Evolutionary conservation across 75 land plant species (phyloP).

Genomic region (Pinus tabuliformis): DNA sequence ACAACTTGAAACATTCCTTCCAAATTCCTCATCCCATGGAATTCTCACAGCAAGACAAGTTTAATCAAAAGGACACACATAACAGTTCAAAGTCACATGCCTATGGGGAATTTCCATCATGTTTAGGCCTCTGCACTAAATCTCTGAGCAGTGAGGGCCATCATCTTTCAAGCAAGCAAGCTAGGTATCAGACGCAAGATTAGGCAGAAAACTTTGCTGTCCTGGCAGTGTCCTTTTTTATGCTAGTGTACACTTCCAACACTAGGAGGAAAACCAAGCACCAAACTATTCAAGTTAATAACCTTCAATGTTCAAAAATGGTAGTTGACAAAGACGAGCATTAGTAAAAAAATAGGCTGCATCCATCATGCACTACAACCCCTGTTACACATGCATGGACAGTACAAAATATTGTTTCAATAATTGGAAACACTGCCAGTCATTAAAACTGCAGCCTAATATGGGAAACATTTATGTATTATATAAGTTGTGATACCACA

Average conservation of each 20-base stretch:
- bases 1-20: slow-evolving; percentile 1
- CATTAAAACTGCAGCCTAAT: background rate
- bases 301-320: background rate
- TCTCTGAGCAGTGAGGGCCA: background rate
- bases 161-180: background rate
- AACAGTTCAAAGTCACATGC: background rate
- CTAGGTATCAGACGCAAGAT: too few species aligned
- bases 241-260: background rate
- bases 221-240: too few species aligned
- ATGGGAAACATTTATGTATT: background rate
- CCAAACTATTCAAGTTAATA: background rate
- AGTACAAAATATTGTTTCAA: background rate
- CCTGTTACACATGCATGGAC: background rate
- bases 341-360: background rate
- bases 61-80: background rate
- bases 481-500: background rate
- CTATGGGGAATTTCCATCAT: background rate
- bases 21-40: background rate
- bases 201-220: too few species aligned
- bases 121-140: background rate
- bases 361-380: background rate
- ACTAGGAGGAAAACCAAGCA: background rate
- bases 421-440: background rate
- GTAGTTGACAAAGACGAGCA: background rate
- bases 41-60: background rate